These are phyloP conservation scores for Leonotis leonurus DNA, from an alignment of 257 asterid genomes.

Conservation along the genomic window DNA sequence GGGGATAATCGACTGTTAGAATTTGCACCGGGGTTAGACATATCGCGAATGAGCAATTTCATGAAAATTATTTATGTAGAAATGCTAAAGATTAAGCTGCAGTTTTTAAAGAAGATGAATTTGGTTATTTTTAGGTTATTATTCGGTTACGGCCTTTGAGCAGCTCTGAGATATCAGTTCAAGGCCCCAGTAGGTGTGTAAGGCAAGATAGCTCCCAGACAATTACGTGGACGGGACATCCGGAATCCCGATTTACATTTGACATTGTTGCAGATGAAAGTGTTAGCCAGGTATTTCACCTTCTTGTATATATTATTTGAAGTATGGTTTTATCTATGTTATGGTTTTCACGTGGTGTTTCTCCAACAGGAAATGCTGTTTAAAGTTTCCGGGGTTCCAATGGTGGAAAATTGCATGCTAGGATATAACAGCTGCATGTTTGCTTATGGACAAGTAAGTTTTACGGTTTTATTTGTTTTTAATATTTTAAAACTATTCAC, in stretches of 20 bases:
- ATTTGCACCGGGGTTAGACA: neutral
- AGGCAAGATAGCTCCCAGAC: constrained; percentile 84
- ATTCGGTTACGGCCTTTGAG: constrained; percentile 82
- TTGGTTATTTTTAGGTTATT: constrained; percentile 52
- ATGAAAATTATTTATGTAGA: neutral
- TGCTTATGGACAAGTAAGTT: constrained; percentile 95
- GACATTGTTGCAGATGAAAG: constrained; percentile 88
- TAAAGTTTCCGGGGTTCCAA: constrained; percentile 80
- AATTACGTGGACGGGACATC: constrained; percentile 85
- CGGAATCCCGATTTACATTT: constrained; percentile 82
- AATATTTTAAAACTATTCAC: neutral
- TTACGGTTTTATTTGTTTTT: neutral
- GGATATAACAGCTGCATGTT: constrained; percentile 99
- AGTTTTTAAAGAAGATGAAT: neutral
- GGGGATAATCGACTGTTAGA: neutral
- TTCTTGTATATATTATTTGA: neutral
- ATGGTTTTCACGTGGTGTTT: constrained; percentile 6
- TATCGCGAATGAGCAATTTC: neutral
- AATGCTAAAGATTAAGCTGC: neutral
- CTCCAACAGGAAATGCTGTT: constrained; percentile 76
- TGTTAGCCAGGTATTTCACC: constrained; percentile 67
- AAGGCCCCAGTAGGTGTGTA: constrained; percentile 68
- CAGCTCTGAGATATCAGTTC: constrained; percentile 63
- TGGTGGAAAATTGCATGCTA: constrained; percentile 96
- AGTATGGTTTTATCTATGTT: neutral